Percentiles rank a stretch among this genome's conserved stretches.
Conservation (phyloP, 768 basidiomycete genomes). For the Mycena galopus region DNA sequence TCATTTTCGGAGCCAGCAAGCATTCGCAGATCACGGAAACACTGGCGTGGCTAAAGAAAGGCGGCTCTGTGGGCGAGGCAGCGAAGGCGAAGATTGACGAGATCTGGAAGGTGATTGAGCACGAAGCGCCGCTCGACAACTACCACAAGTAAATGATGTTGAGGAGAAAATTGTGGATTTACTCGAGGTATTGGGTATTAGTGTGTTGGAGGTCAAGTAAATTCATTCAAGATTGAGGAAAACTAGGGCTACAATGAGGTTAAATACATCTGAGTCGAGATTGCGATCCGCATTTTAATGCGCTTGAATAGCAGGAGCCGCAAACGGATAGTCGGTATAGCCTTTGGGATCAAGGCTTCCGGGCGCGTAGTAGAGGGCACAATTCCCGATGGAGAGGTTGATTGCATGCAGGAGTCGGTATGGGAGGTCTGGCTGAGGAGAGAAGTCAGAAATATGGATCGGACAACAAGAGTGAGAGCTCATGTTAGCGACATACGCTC, state of each 20-base stretch:
- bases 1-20: constrained; percentile 5
- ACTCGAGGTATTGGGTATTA: too few species aligned
- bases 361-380: too few species aligned
- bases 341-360: too few species aligned
- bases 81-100: constrained; percentile 14
- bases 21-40: constrained; percentile 4
- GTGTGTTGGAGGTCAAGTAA: too few species aligned
- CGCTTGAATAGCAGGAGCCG: too few species aligned
- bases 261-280: too few species aligned
- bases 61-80: constrained; percentile 2
- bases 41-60: constrained; percentile 1
- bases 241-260: too few species aligned
- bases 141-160: background rate
- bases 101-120: too few species aligned
- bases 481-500: constrained; percentile 55
- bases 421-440: constrained; percentile 50
- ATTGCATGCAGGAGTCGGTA: constrained; percentile 44
- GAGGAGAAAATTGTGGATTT: too few species aligned
- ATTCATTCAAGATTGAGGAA: too few species aligned
- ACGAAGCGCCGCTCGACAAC: constrained; percentile 6
- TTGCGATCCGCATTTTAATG: too few species aligned
- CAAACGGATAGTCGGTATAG: too few species aligned
- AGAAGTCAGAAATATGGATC: background rate
- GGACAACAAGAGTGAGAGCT: constrained; percentile 24
- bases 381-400: constrained; percentile 39